A percentile compares a stretch with the other conserved stretches of the same genome.
These are phyloP conservation scores for Tulasnella sp. DNA, from an alignment of 768 basidiomycete species.

Conservation along the genomic window DNA sequence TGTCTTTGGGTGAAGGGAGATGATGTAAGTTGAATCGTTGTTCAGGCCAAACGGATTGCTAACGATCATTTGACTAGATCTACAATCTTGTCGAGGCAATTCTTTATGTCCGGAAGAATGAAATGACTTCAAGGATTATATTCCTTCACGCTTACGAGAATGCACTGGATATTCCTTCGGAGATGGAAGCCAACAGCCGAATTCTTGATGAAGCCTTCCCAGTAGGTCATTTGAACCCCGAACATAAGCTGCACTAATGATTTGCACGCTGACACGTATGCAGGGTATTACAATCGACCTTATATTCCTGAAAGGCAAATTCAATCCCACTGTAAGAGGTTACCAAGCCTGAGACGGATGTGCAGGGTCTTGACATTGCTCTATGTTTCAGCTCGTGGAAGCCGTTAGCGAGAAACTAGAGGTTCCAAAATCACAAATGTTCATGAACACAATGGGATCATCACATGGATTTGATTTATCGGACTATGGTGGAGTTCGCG, in stretches of 20 bases:
- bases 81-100: conserved; percentile 53
- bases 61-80: conserved; percentile 34
- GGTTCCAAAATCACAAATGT: conserved; percentile 6
- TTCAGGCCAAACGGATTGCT: background rate
- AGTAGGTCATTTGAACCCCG: conserved; percentile 24
- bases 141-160: conserved; percentile 53
- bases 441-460: conserved; percentile 5
- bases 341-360: background rate
- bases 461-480: background rate
- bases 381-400: conserved; percentile 7
- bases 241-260: background rate
- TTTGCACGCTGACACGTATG: background rate
- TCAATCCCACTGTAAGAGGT: conserved; percentile 9
- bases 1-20: conserved; percentile 53
- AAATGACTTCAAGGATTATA: conserved; percentile 58
- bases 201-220: conserved; percentile 56
- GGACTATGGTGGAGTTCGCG: conserved; percentile 9
- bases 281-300: conserved; percentile 7
- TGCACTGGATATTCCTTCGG: conserved; percentile 46
- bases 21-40: conserved; percentile 36
- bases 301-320: conserved; percentile 8
- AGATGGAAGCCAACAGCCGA: conserved; percentile 61
- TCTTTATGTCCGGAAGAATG: conserved; percentile 53
- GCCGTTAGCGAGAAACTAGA: conserved; percentile 6
- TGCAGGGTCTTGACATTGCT: background rate